Conservation (phyloP, 2,329 filamentous ascomycete species). For the Colletotrichum ledebouriae region DNA sequence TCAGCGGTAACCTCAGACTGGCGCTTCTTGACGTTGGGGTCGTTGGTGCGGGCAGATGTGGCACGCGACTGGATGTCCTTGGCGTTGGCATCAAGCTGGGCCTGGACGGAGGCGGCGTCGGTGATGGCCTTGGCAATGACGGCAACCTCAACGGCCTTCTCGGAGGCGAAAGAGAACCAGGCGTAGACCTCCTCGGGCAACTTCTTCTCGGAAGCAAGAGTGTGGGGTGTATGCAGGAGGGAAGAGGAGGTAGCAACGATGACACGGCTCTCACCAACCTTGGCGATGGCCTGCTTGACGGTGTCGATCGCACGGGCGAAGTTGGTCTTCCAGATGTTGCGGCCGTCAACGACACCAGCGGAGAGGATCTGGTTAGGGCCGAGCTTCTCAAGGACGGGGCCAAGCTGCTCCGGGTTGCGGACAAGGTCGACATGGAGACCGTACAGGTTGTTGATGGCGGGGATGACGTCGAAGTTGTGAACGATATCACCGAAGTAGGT, state of each 20-base stretch:
- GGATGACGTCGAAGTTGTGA: slow-evolving; percentile 95
- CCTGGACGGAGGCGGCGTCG: slow-evolving; percentile 86
- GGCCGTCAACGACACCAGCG: slow-evolving; percentile 95
- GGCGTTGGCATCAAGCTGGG: slow-evolving; percentile 95
- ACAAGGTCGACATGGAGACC: slow-evolving; percentile 96
- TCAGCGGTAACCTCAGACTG: slow-evolving; percentile 87
- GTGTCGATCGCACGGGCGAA: slow-evolving; percentile 94
- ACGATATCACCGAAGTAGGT: slow-evolving; percentile 99
- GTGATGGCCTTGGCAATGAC: slow-evolving; percentile 97
- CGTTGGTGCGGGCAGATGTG: slow-evolving; percentile 94
- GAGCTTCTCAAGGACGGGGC: slow-evolving; percentile 84
- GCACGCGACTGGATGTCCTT: slow-evolving; percentile 93
- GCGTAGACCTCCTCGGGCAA: slow-evolving; percentile 76
- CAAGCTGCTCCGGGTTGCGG: slow-evolving; percentile 97
- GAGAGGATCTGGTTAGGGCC: slow-evolving; percentile 92
- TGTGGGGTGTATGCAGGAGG: slow-evolving; percentile 98
- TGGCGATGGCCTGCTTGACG: slow-evolving; percentile 89
- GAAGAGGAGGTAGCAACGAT: slow-evolving; percentile 97
- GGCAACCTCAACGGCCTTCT: slow-evolving; percentile 93
- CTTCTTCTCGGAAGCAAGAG: slow-evolving; percentile 98
- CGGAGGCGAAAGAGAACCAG: slow-evolving; percentile 98
- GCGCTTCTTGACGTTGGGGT: slow-evolving; percentile 96
- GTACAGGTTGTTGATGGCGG: slow-evolving; percentile 71
- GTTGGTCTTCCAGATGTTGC: slow-evolving; percentile 99
- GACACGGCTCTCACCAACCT: slow-evolving; percentile 97